These are phyloP conservation scores for Cucurbita maxima DNA, from an alignment of 306 rosid species.

Conservation along the genomic window DNA sequence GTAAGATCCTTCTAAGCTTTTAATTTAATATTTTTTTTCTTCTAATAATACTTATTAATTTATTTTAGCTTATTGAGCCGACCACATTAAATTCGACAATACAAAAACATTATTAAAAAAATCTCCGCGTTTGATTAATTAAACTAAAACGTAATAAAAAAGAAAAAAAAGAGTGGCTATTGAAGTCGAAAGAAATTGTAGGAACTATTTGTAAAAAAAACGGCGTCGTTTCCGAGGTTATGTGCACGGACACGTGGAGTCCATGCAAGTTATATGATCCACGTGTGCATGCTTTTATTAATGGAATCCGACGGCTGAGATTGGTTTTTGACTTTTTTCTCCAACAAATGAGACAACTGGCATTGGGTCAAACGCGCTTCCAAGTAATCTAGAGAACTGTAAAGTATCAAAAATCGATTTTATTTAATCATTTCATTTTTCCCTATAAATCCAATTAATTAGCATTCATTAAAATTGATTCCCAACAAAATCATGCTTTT, in stretches of 20 bases:
- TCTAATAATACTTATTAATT: background rate
- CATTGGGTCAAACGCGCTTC: background rate
- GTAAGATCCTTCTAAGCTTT: background rate
- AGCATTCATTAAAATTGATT: background rate
- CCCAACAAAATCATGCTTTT: background rate
- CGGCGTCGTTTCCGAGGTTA: background rate
- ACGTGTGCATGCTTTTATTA: background rate
- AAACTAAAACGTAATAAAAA: background rate
- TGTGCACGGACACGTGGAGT: background rate
- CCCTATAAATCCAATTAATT: constrained; percentile 3
- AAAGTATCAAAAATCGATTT: background rate
- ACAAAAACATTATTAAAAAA: background rate
- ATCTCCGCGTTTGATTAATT: background rate
- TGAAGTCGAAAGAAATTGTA: background rate
- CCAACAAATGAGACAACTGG: background rate
- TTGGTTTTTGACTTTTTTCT: background rate
- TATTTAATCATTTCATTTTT: background rate
- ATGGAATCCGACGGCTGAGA: background rate
- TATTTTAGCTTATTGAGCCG: background rate
- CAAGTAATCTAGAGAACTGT: background rate
- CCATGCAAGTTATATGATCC: background rate
- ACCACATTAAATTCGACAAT: background rate
- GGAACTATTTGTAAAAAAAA: background rate
- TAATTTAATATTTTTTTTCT: background rate
- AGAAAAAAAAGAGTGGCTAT: background rate